Conservation (phyloP, 768 basidiomycete genomes). For the Russula earlei region DNA sequence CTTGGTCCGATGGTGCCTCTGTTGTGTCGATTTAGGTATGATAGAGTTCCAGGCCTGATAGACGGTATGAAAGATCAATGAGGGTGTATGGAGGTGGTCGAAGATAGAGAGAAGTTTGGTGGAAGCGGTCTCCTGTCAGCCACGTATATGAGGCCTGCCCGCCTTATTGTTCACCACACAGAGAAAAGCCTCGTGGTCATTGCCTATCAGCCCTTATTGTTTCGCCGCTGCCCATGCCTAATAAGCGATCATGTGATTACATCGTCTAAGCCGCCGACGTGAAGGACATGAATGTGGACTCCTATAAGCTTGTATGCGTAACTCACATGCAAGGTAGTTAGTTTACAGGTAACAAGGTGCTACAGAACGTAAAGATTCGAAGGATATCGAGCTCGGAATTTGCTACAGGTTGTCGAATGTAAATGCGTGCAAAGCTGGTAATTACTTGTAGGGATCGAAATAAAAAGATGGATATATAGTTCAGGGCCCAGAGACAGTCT, state of each 20-base stretch:
- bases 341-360: slow-evolving; percentile 5
- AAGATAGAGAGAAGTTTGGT: background rate
- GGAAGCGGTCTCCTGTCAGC: too few relatives aligned
- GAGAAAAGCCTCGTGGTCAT: slow-evolving; percentile 1
- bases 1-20: too few relatives aligned
- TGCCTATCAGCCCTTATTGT: slow-evolving; percentile 1
- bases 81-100: slow-evolving; percentile 1
- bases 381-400: background rate
- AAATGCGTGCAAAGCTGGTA: background rate
- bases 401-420: slow-evolving; percentile 13
- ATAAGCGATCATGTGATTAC: background rate
- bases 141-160: slow-evolving; percentile 3
- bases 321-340: background rate
- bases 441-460: background rate
- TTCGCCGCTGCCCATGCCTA: background rate
- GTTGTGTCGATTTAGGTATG: too few relatives aligned
- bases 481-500: slow-evolving; percentile 4
- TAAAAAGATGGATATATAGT: background rate
- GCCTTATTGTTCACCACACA: slow-evolving; percentile 5
- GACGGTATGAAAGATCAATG: too few relatives aligned
- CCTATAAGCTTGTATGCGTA: background rate
- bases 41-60: background rate
- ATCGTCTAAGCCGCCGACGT: background rate
- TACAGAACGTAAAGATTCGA: slow-evolving; percentile 11
- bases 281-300: too few relatives aligned